These are phyloP conservation scores for Schizopora paradoxa DNA, from an alignment of 1,284 basidiomycete genomes.

Conservation along the genomic window DNA sequence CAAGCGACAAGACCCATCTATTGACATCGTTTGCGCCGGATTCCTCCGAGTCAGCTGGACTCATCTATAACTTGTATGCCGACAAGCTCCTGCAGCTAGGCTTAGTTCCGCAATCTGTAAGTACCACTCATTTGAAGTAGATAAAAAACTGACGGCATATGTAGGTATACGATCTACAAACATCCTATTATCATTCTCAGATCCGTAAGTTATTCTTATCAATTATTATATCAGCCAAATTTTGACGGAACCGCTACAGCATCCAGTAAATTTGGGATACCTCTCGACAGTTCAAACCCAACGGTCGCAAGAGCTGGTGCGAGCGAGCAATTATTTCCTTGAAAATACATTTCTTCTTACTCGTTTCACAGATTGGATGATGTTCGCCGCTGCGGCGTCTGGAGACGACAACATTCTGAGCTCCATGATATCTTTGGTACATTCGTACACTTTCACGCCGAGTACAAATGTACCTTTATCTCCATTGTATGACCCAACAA, in stretches of 20 bases:
- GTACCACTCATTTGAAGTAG: not conserved
- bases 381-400: constrained; percentile 33
- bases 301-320: constrained; percentile 23
- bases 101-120: constrained; percentile 24
- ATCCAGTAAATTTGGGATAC: constrained; percentile 17
- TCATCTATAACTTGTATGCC: constrained; percentile 14
- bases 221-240: no score
- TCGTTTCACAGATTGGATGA: constrained; percentile 32
- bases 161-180: constrained; percentile 8
- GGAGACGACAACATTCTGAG: constrained; percentile 27
- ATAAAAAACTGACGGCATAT: not conserved
- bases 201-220: constrained; percentile 1
- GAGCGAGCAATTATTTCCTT: no score
- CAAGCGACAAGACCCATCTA: not conserved
- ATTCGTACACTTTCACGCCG: constrained; percentile 23
- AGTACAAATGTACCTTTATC: constrained; percentile 24
- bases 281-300: constrained; percentile 23
- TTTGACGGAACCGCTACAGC: no score
- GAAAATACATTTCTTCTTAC: no score
- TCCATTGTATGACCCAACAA: constrained; percentile 25
- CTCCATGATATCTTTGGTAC: constrained; percentile 30
- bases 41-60: constrained; percentile 22
- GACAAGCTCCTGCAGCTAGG: constrained; percentile 18
- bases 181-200: constrained; percentile 2
- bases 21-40: not conserved